Base-by-base conservation (phyloP, 805 yeast genomes). In the Diddensiella caesifluorescens region DNA sequence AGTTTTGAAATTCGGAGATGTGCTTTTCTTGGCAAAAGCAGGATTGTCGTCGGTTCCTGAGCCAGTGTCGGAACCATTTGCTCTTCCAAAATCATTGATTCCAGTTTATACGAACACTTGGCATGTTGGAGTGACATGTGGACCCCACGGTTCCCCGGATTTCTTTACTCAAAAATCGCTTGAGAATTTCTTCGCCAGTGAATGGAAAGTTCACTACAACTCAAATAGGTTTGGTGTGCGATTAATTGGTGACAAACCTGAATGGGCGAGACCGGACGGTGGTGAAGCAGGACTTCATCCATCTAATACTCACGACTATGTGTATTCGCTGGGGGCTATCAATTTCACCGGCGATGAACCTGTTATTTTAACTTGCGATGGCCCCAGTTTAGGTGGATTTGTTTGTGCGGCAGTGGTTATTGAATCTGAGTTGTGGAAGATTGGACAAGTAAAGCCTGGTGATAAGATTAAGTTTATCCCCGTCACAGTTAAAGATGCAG, bases 271-370 rank as follows among this genome's bases (percentile, higher is more conserved):
- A 68, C 62, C 73, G 6, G 95, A 88, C 61, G 98, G 97, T 66
- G 98, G 97, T 47, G 95, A 88, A 56, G 98, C 92, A 45, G 98
- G 98, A 44, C 71, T 90, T 58, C 98, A 90, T 68, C 98, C 98
- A 38, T 88, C 97, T n/a, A 90, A 90, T 65, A 89, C 95, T 32
- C 97, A 90, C 61, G 98, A 90, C 68, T 92, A 90, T 59, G 97
- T 90, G 40, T 90, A 90, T 62, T 87, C 97, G 0, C 68, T 88
- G 40, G 97, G 98, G 55, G 97, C 98, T 22, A 82, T 90, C 62
- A 92, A 92, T 65, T 92, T 92, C 62, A 92, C 97, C 26, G 98
- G 98, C 65, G 97, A 92, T 65, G 97, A 90, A 64, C 97, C 97
- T 1, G 98, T 90, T 25, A 88, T 90, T 50, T 73, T 90, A 62